Evolutionary conservation across 805 yeast genomes (phyloP), one percentile per base, ranked within the genome.

Genomic region (Priceomyces carsonii): DNA sequence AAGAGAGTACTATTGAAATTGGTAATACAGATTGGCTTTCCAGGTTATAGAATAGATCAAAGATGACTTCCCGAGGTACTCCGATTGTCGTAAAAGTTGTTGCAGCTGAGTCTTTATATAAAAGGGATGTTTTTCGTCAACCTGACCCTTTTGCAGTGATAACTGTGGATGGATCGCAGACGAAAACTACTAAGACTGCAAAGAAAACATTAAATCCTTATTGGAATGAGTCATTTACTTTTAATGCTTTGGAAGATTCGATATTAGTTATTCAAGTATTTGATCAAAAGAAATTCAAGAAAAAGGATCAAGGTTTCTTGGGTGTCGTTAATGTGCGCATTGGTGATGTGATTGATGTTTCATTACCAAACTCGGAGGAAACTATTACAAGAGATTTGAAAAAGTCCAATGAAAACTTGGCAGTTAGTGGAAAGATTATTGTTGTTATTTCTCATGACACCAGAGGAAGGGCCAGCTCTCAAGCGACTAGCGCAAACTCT

Each of bases 131-230:
- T 16, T 87, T 90, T 59, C 80, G 95, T 38, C 85, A 90, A 43
- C 99, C 99, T 2, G 99, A 93, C 61, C 99, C 99, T 8, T 93
- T 93, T 66, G 96, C 97, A 2, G 98, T 93, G 22, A 70, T 93
- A 43, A 91, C 98, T 8, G 90, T 93, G n/a, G 99, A 93, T 61
- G 98, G 98, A 3, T 81, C 86, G 14, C 99, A 93, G 58, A 93
- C 98, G 1, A 88, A 88, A 55, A 85, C 96, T 13, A 93, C 99
- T 1, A 80, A 88, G 33, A 93, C 95, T 22, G 93, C 95, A 19
- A 87, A 88, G 55, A 89, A 87, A 63, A 93, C 98, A 2, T 69
- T 91, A 49, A 88, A 93, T 54, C 99, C 99, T 8, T 93, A 90
- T 64, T 93, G 99, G 99, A 90, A 93, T 63, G 96, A 93, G 63